phyloP scores from a whole-genome alignment of 495 filamentous ascomycete species.

The Podospora tetraspora region DNA sequence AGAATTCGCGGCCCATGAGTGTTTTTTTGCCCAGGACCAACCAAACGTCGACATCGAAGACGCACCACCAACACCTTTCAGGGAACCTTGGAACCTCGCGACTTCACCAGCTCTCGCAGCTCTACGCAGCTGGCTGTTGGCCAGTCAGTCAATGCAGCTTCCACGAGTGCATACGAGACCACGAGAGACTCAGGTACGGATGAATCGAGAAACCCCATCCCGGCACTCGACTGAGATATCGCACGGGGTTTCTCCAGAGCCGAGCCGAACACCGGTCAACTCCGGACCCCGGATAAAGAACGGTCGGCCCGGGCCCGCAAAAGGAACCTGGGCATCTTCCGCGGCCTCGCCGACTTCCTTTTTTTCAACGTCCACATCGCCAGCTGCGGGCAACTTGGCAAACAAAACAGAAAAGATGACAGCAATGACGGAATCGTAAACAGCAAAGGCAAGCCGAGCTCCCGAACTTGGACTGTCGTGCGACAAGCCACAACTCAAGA shows the following conservation, averaged over 20 bases:
- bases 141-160: background rate
- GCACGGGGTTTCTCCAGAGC: too few species aligned
- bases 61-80: background rate
- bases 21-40: background rate
- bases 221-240: too few species aligned
- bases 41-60: background rate
- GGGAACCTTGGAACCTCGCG: background rate
- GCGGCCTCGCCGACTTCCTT: background rate
- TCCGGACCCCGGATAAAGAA: background rate
- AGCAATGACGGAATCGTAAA: background rate
- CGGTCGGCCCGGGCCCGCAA: background rate
- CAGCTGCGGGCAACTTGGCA: background rate
- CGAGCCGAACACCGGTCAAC: background rate
- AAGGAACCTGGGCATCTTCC: background rate
- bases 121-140: background rate
- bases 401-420: background rate
- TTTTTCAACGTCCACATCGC: background rate
- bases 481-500: background rate
- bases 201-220: too few species aligned
- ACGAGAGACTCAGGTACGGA: background rate
- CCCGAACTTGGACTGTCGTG: background rate
- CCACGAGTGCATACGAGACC: background rate
- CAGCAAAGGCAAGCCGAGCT: background rate
- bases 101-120: background rate
- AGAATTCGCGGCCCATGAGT: background rate